Conservation (phyloP, 2,329 filamentous ascomycete species). For the Xylariaceae sp. region DNA sequence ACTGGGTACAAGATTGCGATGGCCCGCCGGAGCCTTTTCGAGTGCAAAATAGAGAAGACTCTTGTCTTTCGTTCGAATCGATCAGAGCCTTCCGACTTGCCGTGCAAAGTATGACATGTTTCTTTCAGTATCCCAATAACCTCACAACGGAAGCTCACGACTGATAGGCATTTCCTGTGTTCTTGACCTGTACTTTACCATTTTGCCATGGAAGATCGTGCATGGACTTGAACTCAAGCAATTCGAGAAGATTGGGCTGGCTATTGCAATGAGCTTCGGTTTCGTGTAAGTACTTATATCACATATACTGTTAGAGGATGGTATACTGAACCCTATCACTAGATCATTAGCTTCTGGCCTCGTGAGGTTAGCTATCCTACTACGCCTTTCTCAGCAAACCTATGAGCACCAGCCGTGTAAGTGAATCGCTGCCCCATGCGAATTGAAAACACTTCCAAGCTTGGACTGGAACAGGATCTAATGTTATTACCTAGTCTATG, state of each 20-base stretch:
- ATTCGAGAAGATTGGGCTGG: constrained; percentile 30
- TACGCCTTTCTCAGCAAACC: constrained; percentile 5
- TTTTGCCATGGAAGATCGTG: constrained; percentile 31
- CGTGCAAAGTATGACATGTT: constrained; percentile 24
- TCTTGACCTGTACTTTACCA: constrained; percentile 26
- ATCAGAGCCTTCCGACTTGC: constrained; percentile 17
- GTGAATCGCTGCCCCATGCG: neutral
- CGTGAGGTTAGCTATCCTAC: constrained; percentile 12
- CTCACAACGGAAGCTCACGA: constrained; percentile 9
- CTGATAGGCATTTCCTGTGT: constrained; percentile 24
- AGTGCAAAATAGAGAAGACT: neutral
- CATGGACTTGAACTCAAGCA: constrained; percentile 22
- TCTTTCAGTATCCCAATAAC: neutral
- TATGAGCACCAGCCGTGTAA: constrained; percentile 18
- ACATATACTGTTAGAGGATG: neutral
- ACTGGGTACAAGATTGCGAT: constrained; percentile 30
- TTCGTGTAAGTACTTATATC: constrained; percentile 19
- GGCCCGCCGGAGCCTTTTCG: constrained; percentile 18
- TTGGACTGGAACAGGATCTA: constrained; percentile 1
- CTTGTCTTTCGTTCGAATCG: constrained; percentile 18
- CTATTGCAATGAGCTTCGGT: constrained; percentile 31
- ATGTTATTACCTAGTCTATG: constrained; percentile 21
- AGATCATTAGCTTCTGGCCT: constrained; percentile 25
- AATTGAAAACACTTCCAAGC: neutral
- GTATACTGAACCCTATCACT: neutral